Percentiles rank a stretch among this genome's conserved stretches.
These are phyloP conservation scores for Sporothrix phasma DNA, from an alignment of 2,329 filamentous ascomycete genomes.

Conservation along the genomic window DNA sequence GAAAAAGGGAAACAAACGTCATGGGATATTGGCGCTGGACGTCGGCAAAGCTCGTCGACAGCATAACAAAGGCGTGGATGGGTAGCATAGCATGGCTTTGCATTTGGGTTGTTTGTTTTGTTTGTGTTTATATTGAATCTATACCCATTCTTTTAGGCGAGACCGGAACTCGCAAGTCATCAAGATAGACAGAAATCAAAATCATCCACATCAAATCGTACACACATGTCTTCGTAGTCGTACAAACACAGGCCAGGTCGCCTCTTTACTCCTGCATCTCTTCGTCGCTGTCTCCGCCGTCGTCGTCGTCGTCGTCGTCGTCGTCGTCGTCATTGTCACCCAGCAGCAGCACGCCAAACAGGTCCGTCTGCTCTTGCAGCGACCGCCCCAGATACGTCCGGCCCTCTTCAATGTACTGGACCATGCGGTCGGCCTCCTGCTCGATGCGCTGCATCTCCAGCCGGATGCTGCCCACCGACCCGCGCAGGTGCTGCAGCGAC, in stretches of 20 bases:
- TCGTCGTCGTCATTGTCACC: conserved; percentile 1
- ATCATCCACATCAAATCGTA: not conserved
- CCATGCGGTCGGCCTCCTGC: conserved; percentile 18
- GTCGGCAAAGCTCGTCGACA: not conserved
- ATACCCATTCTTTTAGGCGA: not conserved
- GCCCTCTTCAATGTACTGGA: conserved; percentile 13
- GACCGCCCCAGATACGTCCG: conserved; percentile 15
- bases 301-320: not conserved
- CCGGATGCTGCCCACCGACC: conserved; percentile 17
- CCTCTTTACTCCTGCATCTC: conserved; percentile 1
- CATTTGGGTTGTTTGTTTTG: not conserved
- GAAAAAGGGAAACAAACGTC: not conserved
- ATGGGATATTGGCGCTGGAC: not conserved
- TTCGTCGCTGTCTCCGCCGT: not conserved
- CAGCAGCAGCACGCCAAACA: conserved; percentile 14
- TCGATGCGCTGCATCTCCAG: conserved; percentile 18
- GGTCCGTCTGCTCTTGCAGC: conserved; percentile 18
- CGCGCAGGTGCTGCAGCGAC: conserved; percentile 17
- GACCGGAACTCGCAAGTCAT: not conserved
- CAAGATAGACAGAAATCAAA: not conserved
- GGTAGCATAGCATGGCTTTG: not conserved
- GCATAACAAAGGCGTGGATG: not conserved
- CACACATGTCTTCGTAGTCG: not conserved
- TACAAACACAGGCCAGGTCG: not conserved
- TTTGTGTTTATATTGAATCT: not conserved